Percentiles rank a stretch among this genome's conserved stretches.
Evolutionary conservation across 768 basidiomycete species (phyloP).

Genomic region (Naganishia antarctica): DNA sequence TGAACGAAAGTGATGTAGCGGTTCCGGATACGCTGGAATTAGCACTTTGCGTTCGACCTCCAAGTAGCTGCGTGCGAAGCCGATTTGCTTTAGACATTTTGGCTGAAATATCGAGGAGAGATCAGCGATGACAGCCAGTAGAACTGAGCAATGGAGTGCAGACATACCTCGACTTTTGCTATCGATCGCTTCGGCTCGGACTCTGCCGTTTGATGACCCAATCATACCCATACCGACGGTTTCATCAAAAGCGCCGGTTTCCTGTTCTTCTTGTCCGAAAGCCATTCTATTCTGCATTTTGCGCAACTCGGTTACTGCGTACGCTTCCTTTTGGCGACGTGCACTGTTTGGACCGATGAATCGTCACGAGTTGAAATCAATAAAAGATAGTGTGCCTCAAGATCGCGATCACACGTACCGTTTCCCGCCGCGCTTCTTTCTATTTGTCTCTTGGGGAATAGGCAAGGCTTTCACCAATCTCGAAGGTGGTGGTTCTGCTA

Average conservation of each 20-base stretch:
- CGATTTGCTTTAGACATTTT: constrained; percentile 95
- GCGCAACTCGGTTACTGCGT: constrained; percentile 90
- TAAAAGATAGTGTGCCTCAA: not conserved
- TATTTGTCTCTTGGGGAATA: constrained; percentile 88
- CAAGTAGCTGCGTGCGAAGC: constrained; percentile 76
- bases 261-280: constrained; percentile 92
- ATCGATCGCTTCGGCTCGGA: constrained; percentile 80
- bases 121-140: not conserved
- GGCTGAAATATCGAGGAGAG: constrained; percentile 54
- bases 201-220: constrained; percentile 76
- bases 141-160: not conserved
- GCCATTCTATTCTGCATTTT: constrained; percentile 95
- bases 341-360: constrained; percentile 57
- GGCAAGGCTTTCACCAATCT: constrained; percentile 91
- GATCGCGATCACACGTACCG: constrained; percentile 56
- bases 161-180: constrained; percentile 79
- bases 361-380: not conserved
- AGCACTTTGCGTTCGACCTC: constrained; percentile 59
- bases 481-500: constrained; percentile 87
- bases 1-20: constrained; percentile 85
- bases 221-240: constrained; percentile 99
- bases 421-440: constrained; percentile 88
- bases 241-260: constrained; percentile 93
- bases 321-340: constrained; percentile 96
- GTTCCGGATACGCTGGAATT: constrained; percentile 67